Evolutionary conservation across 768 basidiomycete genomes (phyloP).

Genomic region (Clitopilus passeckerianus): DNA sequence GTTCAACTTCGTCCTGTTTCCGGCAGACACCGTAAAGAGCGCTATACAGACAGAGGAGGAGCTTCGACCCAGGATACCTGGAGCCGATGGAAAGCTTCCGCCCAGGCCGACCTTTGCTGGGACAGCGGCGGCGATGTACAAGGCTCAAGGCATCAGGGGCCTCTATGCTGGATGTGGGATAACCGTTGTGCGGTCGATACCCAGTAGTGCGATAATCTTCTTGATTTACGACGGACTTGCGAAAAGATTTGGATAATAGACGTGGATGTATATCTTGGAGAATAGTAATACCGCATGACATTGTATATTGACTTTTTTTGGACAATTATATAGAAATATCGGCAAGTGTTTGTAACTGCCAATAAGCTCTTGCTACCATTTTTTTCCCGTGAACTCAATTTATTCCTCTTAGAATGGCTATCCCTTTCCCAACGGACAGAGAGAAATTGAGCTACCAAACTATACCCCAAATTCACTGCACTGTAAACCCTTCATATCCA

Average conservation of each 20-base stretch:
- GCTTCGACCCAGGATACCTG: conserved; percentile 42
- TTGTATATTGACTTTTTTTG: neutral
- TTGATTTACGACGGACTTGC: conserved; percentile 77
- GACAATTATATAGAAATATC: too few relatives aligned
- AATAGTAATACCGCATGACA: neutral
- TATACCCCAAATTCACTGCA: neutral
- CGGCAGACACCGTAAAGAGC: conserved; percentile 92
- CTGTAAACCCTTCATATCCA: conserved; percentile 11
- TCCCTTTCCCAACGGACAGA: too few relatives aligned
- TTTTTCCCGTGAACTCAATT: too few relatives aligned
- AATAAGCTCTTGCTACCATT: too few relatives aligned
- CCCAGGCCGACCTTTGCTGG: conserved; percentile 44
- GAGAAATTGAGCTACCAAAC: too few relatives aligned
- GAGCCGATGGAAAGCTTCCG: conserved; percentile 10
- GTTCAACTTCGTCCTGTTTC: conserved; percentile 89
- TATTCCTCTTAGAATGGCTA: too few relatives aligned
- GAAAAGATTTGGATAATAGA: conserved; percentile 30
- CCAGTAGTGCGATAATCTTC: conserved; percentile 87
- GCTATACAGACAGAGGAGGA: conserved; percentile 94
- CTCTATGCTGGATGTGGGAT: conserved; percentile 89
- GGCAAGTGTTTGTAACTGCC: too few relatives aligned
- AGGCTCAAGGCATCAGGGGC: conserved; percentile 66
- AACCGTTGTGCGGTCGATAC: conserved; percentile 76
- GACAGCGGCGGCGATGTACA: conserved; percentile 68
- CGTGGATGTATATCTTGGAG: neutral